Evolutionary conservation across 2,329 filamentous ascomycete species (phyloP).

Genomic region (Pestalotiopsis sp.): DNA sequence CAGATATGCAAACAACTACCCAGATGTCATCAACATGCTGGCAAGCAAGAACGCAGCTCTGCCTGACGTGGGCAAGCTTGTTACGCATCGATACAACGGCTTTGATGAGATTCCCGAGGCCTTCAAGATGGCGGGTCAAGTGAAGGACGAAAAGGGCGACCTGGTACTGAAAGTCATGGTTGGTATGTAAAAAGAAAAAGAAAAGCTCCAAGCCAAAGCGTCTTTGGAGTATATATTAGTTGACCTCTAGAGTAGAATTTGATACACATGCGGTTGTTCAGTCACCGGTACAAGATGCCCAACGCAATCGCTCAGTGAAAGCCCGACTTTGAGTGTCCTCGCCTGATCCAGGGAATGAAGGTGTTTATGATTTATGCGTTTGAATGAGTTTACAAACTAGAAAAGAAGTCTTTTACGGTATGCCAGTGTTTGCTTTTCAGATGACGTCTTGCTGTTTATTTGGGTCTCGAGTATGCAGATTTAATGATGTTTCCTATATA

Average conservation of each 20-base stretch:
- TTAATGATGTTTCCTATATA: not conserved
- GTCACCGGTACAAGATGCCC: not conserved
- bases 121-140: conserved; percentile 73
- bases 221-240: not conserved
- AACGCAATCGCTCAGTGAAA: not conserved
- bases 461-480: not conserved
- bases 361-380: not conserved
- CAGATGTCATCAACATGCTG: conserved; percentile 53
- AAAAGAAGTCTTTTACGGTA: not conserved
- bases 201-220: not conserved
- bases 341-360: not conserved
- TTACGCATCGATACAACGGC: conserved; percentile 72
- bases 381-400: not conserved
- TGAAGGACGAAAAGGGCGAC: conserved; percentile 69
- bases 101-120: conserved; percentile 65
- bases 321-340: not conserved
- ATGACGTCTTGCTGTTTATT: not conserved
- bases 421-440: not conserved
- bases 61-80: conserved; percentile 67
- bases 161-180: conserved; percentile 77
- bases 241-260: not conserved
- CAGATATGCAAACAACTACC: conserved; percentile 77
- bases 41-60: conserved; percentile 51
- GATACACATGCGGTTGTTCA: not conserved
- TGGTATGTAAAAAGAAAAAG: conserved; percentile 36